These are phyloP conservation scores for Thinopyrum elongatum DNA, from an alignment of 176 grass and related monocot species.

Conservation along the genomic window DNA sequence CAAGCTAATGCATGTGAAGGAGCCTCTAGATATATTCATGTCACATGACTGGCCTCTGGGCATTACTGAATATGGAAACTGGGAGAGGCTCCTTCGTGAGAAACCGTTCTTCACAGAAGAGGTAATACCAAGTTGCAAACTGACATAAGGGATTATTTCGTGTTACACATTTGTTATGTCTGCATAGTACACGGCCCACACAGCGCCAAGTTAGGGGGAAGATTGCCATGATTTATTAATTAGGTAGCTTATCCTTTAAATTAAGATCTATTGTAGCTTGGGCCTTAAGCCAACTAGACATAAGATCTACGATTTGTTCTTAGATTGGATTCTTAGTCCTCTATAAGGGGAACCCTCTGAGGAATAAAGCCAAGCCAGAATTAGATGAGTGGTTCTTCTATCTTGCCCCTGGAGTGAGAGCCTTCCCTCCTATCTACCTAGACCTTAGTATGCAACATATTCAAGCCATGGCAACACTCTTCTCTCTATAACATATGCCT, in stretches of 20 bases:
- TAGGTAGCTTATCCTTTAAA: neutral
- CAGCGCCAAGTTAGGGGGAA: neutral
- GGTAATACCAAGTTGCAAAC: constrained; percentile 40
- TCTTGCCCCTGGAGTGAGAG: neutral
- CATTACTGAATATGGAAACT: constrained; percentile 91
- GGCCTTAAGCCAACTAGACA: neutral
- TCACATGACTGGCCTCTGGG: constrained; percentile 98
- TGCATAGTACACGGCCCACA: neutral
- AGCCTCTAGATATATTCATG: constrained; percentile 88
- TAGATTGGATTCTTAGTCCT: neutral
- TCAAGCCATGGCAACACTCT: neutral
- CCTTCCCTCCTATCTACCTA: neutral
- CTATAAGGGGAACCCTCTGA: neutral
- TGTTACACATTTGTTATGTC: neutral
- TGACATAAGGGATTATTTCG: constrained; percentile 1
- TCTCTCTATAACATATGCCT: neutral
- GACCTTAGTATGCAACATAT: neutral
- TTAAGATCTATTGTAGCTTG: neutral
- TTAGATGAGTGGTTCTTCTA: neutral
- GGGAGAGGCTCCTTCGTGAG: constrained; percentile 57
- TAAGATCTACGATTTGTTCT: neutral
- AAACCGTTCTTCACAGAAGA: constrained; percentile 59
- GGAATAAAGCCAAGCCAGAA: neutral
- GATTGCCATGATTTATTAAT: neutral
- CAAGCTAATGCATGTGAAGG: constrained; percentile 78